A percentile compares a stretch with the other conserved stretches of the same genome.
These are phyloP conservation scores for Quercus wislizeni DNA, from an alignment of 306 rosid species.

Conservation along the genomic window DNA sequence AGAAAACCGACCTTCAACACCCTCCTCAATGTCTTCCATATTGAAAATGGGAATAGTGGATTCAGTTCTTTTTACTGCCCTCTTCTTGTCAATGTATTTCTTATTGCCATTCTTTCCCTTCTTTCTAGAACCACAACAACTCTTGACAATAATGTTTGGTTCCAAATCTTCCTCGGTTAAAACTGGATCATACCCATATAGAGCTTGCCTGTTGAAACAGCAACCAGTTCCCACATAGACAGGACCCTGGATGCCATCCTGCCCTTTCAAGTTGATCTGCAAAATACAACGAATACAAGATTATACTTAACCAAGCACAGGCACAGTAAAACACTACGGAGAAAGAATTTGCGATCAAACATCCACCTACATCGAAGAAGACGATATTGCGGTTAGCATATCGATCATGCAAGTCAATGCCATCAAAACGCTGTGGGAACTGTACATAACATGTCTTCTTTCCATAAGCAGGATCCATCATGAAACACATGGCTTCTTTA, in stretches of 20 bases:
- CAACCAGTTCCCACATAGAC: conserved; percentile 99
- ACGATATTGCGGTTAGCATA: conserved; percentile 99
- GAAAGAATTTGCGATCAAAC: conserved; percentile 1
- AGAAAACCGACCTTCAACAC: conserved; percentile 76
- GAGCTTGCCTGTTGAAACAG: conserved; percentile 98
- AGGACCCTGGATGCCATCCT: conserved; percentile 97
- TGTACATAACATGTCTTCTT: conserved; percentile 97
- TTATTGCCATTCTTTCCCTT: conserved; percentile 67
- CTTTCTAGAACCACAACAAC: conserved; percentile 97
- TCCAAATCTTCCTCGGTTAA: conserved; percentile 89
- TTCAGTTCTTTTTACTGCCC: conserved; percentile 73
- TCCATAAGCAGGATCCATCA: conserved; percentile 96
- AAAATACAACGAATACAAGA: conserved; percentile 3
- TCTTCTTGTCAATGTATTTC: conserved; percentile 84
- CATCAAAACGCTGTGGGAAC: conserved; percentile 98
- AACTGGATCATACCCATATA: conserved; percentile 94
- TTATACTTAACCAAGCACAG: conserved; percentile 12
- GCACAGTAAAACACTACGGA: conserved; percentile 3
- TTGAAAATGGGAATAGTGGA: conserved; percentile 91
- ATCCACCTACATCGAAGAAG: conserved; percentile 80
- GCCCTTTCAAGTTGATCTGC: conserved; percentile 97
- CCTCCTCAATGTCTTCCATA: conserved; percentile 97
- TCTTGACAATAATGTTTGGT: conserved; percentile 87
- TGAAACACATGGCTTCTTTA: conserved; percentile 99
- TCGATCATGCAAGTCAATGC: conserved; percentile 97